Percentiles rank a stretch among this genome's conserved stretches.
These are phyloP conservation scores for Fusarium papillatum DNA, from an alignment of 2,329 filamentous ascomycete genomes.

Conservation along the genomic window DNA sequence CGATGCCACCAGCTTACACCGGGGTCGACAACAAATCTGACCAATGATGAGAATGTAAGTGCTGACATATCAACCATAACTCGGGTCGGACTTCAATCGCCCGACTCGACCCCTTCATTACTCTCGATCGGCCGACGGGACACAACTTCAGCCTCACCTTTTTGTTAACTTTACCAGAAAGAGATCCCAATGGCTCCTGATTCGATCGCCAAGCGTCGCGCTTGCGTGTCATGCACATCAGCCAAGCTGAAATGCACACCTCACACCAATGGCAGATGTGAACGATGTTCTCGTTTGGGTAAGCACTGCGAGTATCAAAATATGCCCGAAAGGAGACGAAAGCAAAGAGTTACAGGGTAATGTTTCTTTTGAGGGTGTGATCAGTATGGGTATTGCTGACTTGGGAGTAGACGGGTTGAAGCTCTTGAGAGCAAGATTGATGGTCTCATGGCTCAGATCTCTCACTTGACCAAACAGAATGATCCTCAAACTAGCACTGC, in stretches of 20 bases:
- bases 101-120: not conserved
- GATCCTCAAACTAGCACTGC: not conserved
- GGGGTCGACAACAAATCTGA: not conserved
- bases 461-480: not conserved
- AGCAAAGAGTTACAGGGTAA: slow-evolving; percentile 3
- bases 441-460: not conserved
- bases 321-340: slow-evolving; percentile 3
- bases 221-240: slow-evolving; percentile 3
- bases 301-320: slow-evolving; percentile 4
- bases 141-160: not conserved
- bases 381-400: not conserved
- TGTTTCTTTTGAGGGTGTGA: too few relatives aligned
- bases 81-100: not conserved
- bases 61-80: not conserved
- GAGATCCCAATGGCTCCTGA: not conserved
- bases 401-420: not conserved
- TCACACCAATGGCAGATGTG: not conserved
- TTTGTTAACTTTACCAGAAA: not conserved
- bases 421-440: slow-evolving; percentile 5
- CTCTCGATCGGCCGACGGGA: not conserved
- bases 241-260: slow-evolving; percentile 6
- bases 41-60: not conserved
- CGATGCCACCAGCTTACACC: not conserved
- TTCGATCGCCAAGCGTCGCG: slow-evolving; percentile 3
- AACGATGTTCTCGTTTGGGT: not conserved